Percentiles rank a stretch among this genome's conserved stretches.
These are phyloP conservation scores for Areca catechu DNA, from an alignment of 176 grass and related monocot species.

Conservation along the genomic window DNA sequence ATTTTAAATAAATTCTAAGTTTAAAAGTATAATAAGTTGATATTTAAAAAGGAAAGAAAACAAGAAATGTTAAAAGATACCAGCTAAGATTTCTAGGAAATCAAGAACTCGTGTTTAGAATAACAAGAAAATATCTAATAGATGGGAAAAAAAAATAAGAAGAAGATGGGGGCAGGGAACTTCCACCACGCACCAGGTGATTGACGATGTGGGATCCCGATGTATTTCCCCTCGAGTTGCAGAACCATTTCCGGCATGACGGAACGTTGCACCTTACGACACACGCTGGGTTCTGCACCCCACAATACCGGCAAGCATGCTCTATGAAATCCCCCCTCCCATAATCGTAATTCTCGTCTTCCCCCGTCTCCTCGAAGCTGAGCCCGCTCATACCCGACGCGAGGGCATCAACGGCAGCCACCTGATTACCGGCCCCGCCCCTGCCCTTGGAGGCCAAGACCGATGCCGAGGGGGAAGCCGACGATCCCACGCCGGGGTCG, in stretches of 20 bases:
- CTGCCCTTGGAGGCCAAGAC: conserved; percentile 42
- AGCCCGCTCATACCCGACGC: conserved; percentile 67
- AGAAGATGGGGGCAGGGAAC: background rate
- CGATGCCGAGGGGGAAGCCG: too few species aligned
- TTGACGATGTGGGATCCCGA: conserved; percentile 97
- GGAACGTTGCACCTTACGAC: conserved; percentile 88
- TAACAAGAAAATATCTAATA: too few species aligned
- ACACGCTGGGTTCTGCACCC: conserved; percentile 89
- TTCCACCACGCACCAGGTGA: conserved; percentile 49
- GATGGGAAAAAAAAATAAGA: background rate
- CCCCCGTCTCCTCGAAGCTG: conserved; percentile 74
- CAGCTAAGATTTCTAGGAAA: too few species aligned
- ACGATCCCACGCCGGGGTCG: conserved; percentile 7
- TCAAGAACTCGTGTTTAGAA: too few species aligned
- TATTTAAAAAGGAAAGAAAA: too few species aligned
- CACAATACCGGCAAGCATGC: conserved; percentile 89
- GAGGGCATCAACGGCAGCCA: conserved; percentile 36
- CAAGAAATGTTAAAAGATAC: too few species aligned
- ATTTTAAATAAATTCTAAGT: too few species aligned
- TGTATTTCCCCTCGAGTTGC: conserved; percentile 92
- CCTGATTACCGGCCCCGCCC: conserved; percentile 8
- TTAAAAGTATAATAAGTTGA: too few species aligned
- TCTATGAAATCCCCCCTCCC: conserved; percentile 81
- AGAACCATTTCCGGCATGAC: conserved; percentile 98
- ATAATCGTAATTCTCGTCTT: conserved; percentile 66